Evolutionary conservation across 2,329 filamentous ascomycete genomes (phyloP), one percentile per base, ranked within the genome.

Genomic region (Metarhizium album): DNA sequence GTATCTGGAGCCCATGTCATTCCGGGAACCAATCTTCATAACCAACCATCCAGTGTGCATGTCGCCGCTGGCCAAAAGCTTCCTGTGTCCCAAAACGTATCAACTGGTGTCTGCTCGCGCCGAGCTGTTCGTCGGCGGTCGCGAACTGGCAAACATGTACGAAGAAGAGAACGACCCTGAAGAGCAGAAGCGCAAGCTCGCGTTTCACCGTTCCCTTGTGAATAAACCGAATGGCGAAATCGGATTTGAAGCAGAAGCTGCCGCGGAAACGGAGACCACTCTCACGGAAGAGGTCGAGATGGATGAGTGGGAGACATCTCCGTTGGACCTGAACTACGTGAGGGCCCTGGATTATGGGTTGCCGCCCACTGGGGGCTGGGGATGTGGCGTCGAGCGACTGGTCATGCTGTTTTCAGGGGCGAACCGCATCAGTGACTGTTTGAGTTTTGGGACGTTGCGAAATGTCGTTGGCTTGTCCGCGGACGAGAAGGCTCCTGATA

Each of bases 361-460:
- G 53, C 93, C 93, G n/a, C 89, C 93, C 0, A 98, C 93, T 0
- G 93, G 91, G 0, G 93, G 93, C 4, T 98, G 93, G 93, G 93
- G 93, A 1, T 94, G 90, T 60, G 93, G 93, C 1, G 74, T 98
- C 42, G 93, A 98, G 69, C 76, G 93, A 49, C 72, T 98, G 48
- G 85, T 89, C 37, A 98, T 98, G 93, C 70, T 96, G 46, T 87
- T 97, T 60, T 81, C 85, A 1, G 90, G 87, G 0, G 76, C 82
- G 35, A 80, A 80, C 64, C 79, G 86, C 58, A 96, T 98, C 61
- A 81, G 80, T 38, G 90, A 97, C 67, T 89, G 91, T 18, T 70
- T 97, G 60, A 82, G 84, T 33, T 98, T 98, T 72, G 93, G 93
- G 1, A 95, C 80, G 50, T 66, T 98, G 70, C 81, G 83, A 63